Base-by-base conservation (phyloP, 257 asterid genomes). In the Nyctanthes arbortristis region DNA sequence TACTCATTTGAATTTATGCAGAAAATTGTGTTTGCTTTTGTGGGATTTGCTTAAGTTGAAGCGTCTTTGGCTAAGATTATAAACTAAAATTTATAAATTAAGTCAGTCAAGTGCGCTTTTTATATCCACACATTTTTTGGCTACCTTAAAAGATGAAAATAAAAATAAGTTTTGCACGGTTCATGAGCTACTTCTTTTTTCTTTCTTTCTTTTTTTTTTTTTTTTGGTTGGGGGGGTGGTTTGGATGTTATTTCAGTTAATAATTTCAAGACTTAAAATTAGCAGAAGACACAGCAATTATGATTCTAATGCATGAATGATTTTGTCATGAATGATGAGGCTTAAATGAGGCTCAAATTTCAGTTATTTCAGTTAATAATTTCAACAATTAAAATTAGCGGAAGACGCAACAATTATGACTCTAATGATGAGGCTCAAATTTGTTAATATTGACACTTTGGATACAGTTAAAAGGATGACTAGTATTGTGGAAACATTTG, bases 1-100 rank as follows among this genome's bases (percentile, higher is more conserved):
- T 33, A 33, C 77, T n/a, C 63, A 33, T 34, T 31, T 60, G 55
- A 49, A 24, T 58, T 45, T n/a, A 7, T 64, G 62, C 69, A 0
- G n/a, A 31, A 30, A 7, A 8, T n/a, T 14, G 7, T 3, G 28
- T 63, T 24, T 39, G 72, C 16, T 47, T 61, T 25, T 5, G 29
- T 52, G 13, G 34, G 7, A 7, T 25, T 7, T 57, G 43, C 30
- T 1, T 43, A 13, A 30, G 34, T n/a, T 45, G 25, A 6, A 40
- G 40, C 13, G 60, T 34, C 25, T 47, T 47, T 16, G 24, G 28
- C 16, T 2, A 18, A 47, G 7, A 47, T n/a, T n/a, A n/a, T n/a
- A n/a, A n/a, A n/a, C n/a, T n/a, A n/a, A n/a, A n/a, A n/a, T n/a
- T n/a, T n/a, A n/a, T n/a, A n/a, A n/a, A n/a, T n/a, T n/a, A n/a